A percentile compares a stretch with the other conserved stretches of the same genome.
These are phyloP conservation scores for Vaccinium myrtillus DNA, from an alignment of 148 eudicot species.

Conservation along the genomic window DNA sequence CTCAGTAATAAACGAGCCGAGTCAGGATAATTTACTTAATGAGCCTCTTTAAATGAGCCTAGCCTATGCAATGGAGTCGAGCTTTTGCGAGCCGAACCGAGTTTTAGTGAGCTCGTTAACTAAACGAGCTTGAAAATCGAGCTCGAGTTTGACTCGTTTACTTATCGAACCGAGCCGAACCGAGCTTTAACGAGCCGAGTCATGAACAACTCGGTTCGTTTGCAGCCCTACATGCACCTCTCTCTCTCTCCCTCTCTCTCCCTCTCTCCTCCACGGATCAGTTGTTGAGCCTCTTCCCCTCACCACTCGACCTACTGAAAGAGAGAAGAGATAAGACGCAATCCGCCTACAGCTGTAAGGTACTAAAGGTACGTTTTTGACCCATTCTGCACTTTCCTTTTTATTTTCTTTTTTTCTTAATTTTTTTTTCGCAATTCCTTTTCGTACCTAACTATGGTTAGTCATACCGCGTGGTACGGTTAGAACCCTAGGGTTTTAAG, in stretches of 20 bases:
- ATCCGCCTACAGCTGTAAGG: background rate
- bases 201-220: no score
- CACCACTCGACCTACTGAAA: background rate
- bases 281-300: background rate
- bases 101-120: no score
- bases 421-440: background rate
- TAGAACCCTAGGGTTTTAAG: background rate
- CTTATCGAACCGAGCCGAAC: no score
- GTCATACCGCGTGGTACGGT: background rate
- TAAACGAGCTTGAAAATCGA: no score
- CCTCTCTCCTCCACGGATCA: background rate
- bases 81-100: no score
- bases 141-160: no score
- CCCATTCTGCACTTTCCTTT: background rate
- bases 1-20: no score
- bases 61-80: no score
- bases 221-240: no score
- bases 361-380: background rate
- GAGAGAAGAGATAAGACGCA: background rate
- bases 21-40: no score
- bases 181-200: no score
- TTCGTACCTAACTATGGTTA: background rate
- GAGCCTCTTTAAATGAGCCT: no score
- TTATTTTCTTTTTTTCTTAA: background rate
- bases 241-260: background rate